Evolutionary conservation across 768 basidiomycete genomes (phyloP).

Genomic region (Tephrocybe sp.): DNA sequence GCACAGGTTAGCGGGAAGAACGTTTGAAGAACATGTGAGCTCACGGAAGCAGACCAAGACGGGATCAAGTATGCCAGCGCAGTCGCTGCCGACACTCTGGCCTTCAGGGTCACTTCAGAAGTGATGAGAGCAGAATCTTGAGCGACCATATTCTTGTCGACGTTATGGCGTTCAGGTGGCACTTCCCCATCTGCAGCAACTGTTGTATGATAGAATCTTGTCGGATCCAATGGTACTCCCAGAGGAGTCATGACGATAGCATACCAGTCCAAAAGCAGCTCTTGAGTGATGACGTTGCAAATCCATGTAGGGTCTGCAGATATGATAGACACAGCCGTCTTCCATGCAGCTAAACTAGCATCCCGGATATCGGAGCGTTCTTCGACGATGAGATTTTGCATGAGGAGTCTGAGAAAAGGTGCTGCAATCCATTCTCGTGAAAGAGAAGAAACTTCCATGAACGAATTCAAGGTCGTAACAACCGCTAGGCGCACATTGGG

Average conservation of each 20-base stretch:
- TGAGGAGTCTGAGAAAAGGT: constrained; percentile 78
- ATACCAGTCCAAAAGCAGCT: constrained; percentile 80
- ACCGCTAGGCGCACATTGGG: constrained; percentile 90
- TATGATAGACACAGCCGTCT: constrained; percentile 58
- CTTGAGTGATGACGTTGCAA: constrained; percentile 51
- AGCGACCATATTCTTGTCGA: constrained; percentile 92
- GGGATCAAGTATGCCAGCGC: constrained; percentile 72
- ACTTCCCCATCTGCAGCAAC: constrained; percentile 44
- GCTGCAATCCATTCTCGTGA: constrained; percentile 78
- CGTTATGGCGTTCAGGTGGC: constrained; percentile 75
- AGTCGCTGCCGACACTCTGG: constrained; percentile 72
- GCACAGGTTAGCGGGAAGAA: constrained; percentile 1
- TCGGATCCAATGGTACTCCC: constrained; percentile 69
- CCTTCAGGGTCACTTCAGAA: constrained; percentile 72
- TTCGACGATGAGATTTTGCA: constrained; percentile 93
- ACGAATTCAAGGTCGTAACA: constrained; percentile 82
- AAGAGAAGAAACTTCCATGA: constrained; percentile 75
- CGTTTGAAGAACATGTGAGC: constrained; percentile 15
- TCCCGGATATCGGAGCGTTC: constrained; percentile 83
- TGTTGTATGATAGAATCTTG: constrained; percentile 64
- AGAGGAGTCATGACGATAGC: constrained; percentile 86
- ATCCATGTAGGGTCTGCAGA: constrained; percentile 44
- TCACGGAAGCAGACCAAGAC: constrained; percentile 64
- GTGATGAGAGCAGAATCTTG: constrained; percentile 87
- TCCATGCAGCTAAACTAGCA: constrained; percentile 73